phyloP scores from a whole-genome alignment of 768 basidiomycete genomes.

The Calvatia gigantea region DNA sequence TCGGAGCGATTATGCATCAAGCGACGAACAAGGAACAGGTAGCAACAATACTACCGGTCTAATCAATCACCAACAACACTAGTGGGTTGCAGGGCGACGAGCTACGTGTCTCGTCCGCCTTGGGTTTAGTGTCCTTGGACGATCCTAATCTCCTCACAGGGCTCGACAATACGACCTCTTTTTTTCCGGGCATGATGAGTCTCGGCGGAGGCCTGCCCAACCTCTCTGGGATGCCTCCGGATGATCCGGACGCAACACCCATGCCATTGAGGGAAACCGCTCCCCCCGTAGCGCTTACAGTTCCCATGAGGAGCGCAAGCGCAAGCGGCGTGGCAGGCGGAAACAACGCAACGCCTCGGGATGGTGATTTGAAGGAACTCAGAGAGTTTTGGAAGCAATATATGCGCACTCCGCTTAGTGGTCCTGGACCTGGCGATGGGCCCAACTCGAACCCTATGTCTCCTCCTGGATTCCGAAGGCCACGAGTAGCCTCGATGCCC shows the following conservation, averaged over 20 bases:
- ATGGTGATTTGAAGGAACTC: constrained; percentile 42
- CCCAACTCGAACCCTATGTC: not conserved
- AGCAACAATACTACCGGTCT: not conserved
- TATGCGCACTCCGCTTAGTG: constrained; percentile 61
- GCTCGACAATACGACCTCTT: constrained; percentile 58
- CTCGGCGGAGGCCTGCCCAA: not conserved
- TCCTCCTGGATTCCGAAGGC: constrained; percentile 31
- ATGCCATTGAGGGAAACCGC: constrained; percentile 33
- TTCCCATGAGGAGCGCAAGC: constrained; percentile 7
- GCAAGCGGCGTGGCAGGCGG: constrained; percentile 5
- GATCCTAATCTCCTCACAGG: constrained; percentile 68
- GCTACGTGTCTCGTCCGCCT: constrained; percentile 54
- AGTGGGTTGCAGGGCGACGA: constrained; percentile 7
- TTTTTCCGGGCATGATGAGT: constrained; percentile 42
- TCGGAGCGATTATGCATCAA: not conserved
- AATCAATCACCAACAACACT: not conserved
- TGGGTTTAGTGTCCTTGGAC: constrained; percentile 75
- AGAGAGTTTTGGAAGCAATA: constrained; percentile 75
- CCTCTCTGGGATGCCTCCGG: constrained; percentile 3
- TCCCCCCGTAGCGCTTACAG: constrained; percentile 5
- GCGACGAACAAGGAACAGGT: not conserved
- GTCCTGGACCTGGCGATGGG: constrained; percentile 23
- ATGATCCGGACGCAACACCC: constrained; percentile 46
- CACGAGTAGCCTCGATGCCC: constrained; percentile 65
- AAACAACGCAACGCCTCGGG: constrained; percentile 17